These are phyloP conservation scores for Lasiodiplodia hormozganensis DNA, from an alignment of 2,329 filamentous ascomycete genomes.

Conservation along the genomic window DNA sequence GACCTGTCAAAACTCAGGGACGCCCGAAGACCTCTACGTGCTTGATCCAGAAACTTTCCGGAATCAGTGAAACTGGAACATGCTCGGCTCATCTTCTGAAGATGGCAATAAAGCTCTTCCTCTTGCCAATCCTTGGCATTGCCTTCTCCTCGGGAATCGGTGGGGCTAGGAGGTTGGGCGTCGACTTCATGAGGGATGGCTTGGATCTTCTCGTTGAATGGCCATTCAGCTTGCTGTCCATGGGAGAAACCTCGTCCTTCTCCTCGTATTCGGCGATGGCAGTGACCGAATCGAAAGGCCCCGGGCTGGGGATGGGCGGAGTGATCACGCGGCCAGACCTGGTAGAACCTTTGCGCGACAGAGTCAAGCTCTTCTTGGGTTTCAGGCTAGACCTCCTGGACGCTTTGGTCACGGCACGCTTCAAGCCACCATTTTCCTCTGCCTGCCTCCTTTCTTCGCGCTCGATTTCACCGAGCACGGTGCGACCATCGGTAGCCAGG, in stretches of 20 bases:
- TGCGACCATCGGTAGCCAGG: slow-evolving; percentile 73
- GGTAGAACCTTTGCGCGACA: slow-evolving; percentile 43
- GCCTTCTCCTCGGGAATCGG: slow-evolving; percentile 42
- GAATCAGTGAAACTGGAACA: not conserved
- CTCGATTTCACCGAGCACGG: slow-evolving; percentile 71
- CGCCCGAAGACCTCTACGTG: not conserved
- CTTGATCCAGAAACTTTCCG: slow-evolving; percentile 11
- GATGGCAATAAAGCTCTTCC: slow-evolving; percentile 55
- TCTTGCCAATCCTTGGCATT: slow-evolving; percentile 50
- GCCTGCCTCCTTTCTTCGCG: slow-evolving; percentile 58
- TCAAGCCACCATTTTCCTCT: slow-evolving; percentile 51
- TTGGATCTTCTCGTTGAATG: slow-evolving; percentile 33
- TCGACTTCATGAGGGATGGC: slow-evolving; percentile 25
- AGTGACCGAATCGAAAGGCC: slow-evolving; percentile 45
- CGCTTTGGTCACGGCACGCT: slow-evolving; percentile 48
- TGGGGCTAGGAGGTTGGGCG: slow-evolving; percentile 36
- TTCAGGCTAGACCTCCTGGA: slow-evolving; percentile 42
- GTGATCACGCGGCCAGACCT: slow-evolving; percentile 38
- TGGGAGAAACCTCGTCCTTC: slow-evolving; percentile 30
- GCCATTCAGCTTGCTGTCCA: slow-evolving; percentile 35
- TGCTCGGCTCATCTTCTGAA: slow-evolving; percentile 44
- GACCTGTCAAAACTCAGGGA: not conserved
- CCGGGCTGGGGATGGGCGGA: slow-evolving; percentile 43
- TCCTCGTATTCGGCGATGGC: slow-evolving; percentile 33
- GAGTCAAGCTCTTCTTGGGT: slow-evolving; percentile 47